Evolutionary conservation across 1,284 basidiomycete species (phyloP), one percentile per base, ranked within the genome.

Genomic region (Rhodotorula sp.): DNA sequence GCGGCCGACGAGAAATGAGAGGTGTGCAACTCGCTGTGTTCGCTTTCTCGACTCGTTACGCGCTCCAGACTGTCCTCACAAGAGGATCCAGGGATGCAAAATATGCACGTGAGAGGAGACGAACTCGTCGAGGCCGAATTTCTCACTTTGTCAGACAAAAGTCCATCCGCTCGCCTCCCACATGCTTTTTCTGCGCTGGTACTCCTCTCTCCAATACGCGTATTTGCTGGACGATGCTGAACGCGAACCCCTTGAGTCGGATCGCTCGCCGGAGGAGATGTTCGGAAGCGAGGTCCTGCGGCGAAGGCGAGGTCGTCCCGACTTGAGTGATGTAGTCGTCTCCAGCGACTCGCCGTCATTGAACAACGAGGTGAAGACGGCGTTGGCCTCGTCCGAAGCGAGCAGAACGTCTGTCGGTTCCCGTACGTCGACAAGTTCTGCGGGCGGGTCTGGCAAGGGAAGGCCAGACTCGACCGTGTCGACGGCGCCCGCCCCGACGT

Each of bases 401-500:
- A 44, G 39, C 7, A 44, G 39, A 17, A 44, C 13, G 19, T 11
- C 52, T 20, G 52, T 17, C 29, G 29, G 52, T 15, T 44, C 39
- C 29, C 30, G n/a, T n/a, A n/a, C 30, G 7, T 30, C 30, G 52
- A 9, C 29, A 20, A 27, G 24, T n/a, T 4, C 24, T 15, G 6
- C 49, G 49, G 24, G 32, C 52, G 52, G 6, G 52, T 17, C 52
- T 11, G 52, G 29, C 29, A 3, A 22, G 13, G 22, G 20, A 22
- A 27, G 32, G 48, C 53, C 63, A 22, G n/a, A 3, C 29, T 57
- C 56, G 30, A 29, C 8, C 49, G 36, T n/a, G 36, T 58, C 55
- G 44, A 47, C 36, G 49, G 60, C 58, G 64, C 49, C 54, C 27
- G 51, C 20, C 15, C 58, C 62, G 24, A 58, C 22, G 36, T 36